Conservation (phyloP, 331 rosid genomes). For the Phaseolus coccineus region DNA sequence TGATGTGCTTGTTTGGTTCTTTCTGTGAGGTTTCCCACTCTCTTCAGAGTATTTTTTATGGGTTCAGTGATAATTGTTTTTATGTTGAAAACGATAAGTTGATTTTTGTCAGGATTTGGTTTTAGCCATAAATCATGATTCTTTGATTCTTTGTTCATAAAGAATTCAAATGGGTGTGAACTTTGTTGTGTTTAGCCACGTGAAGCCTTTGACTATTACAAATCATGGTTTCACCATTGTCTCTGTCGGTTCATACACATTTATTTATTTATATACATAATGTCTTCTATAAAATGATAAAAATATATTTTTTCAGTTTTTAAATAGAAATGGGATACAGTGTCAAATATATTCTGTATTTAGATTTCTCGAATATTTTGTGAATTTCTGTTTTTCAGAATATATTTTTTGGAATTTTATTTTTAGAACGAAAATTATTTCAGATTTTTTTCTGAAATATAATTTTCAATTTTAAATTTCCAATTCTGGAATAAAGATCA, state of each 20-base stretch:
- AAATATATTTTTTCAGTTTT: too few species aligned
- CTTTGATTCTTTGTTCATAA: not conserved
- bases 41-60: not conserved
- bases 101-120: not conserved
- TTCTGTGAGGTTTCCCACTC: not conserved
- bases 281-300: too few species aligned
- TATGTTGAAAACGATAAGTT: not conserved
- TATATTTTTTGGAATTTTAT: too few species aligned
- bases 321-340: too few species aligned
- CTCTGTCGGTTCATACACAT: not conserved
- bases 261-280: too few species aligned
- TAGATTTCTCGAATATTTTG: too few species aligned
- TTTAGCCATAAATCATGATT: not conserved
- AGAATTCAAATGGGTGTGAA: slow-evolving; percentile 10
- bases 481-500: too few species aligned
- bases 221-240: not conserved
- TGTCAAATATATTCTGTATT: too few species aligned
- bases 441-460: too few species aligned
- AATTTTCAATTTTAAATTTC: too few species aligned
- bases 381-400: too few species aligned
- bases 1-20: slow-evolving; percentile 9
- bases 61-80: not conserved
- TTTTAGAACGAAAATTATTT: too few species aligned
- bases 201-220: slow-evolving; percentile 10
- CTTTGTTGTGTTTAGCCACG: not conserved